A percentile compares a stretch with the other conserved stretches of the same genome.
Conservation (phyloP, 805 yeast genomes). For the Kodamaea laetipori region DNA sequence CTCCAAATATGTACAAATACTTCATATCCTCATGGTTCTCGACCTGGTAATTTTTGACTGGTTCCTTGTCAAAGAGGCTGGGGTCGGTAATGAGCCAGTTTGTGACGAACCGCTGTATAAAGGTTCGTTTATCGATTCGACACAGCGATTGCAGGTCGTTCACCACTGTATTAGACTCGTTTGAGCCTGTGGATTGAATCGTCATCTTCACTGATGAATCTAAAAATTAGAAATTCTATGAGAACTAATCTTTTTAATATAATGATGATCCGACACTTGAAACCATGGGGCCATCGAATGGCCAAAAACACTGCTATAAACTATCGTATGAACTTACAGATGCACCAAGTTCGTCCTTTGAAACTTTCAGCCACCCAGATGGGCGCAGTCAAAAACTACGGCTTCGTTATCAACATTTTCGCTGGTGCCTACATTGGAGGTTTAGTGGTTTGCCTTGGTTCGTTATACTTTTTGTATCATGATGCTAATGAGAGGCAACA, state of each 20-base stretch:
- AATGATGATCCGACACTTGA: background rate
- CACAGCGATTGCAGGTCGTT: constrained; percentile 6
- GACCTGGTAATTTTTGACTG: constrained; percentile 44
- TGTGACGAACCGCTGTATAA: constrained; percentile 17
- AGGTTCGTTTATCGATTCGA: constrained; percentile 4
- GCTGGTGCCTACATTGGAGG: constrained; percentile 49
- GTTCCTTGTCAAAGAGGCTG: constrained; percentile 10
- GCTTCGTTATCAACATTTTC: constrained; percentile 36
- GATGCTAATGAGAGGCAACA: constrained; percentile 43
- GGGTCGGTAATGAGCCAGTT: constrained; percentile 33
- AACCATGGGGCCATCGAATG: background rate
- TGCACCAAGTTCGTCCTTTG: background rate
- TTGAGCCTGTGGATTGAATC: background rate
- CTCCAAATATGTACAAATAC: constrained; percentile 63
- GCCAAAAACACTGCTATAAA: background rate
- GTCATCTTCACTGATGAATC: background rate
- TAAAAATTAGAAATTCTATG: too few relatives aligned
- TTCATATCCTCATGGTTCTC: constrained; percentile 34
- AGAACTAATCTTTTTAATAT: too few relatives aligned
- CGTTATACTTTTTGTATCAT: constrained; percentile 39
- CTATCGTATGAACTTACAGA: background rate
- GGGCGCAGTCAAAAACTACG: constrained; percentile 28
- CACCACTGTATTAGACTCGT: constrained; percentile 2
- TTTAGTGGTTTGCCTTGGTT: constrained; percentile 39
- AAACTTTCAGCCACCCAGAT: constrained; percentile 22